Base-by-base conservation (phyloP, 345 rosid genomes). In the Hibiscus tridactylites region DNA sequence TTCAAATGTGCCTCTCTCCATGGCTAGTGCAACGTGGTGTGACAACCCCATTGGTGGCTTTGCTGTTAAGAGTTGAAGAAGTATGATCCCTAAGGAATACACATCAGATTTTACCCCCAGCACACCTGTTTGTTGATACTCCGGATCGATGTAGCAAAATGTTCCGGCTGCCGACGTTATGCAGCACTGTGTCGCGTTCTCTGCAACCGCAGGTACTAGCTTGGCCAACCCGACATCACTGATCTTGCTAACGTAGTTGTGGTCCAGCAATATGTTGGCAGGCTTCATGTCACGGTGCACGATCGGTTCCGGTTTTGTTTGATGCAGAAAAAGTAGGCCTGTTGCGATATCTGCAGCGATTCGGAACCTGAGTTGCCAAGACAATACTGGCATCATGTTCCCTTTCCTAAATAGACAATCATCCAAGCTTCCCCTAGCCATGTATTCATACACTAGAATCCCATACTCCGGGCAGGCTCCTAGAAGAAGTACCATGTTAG, bases 241-340 rank as follows among this genome's bases (percentile, higher is more conserved):
- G 1, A 94, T 87, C 83, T 94, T 94, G 77, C 93, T 86, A 39
- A 86, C 91, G 21, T 88, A 91, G 83, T 92, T 86, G 71, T 81
- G 80, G 83, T 94, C 98, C 35, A 94, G 81, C 78, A 94, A 83
- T 74, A 94, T 88, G 79, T 94, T 94, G 35, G 84, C 98, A 0
- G 98, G 98, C 80, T 91, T 94, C 15, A 94, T 87, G 81, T 94
- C 98, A 54, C 98, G 91, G 77, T 94, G 98, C 74, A 94, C 98
- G n/a, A 91, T 75, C 4, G 98, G 98, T 74, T 94, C 96, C 1
- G 98, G 98, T 83, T 90, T 94, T 11, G 90, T 83, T 82, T 94
- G 96, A 78, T 94, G 98, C 64, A 94, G 96, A 82, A 94, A 94
- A 68, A 88, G 88, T 8, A 94, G 81, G 70, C 92, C 97, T 31